phyloP scores from a whole-genome alignment of 176 grass and related monocot species.

The Oropetium thomaeum region DNA sequence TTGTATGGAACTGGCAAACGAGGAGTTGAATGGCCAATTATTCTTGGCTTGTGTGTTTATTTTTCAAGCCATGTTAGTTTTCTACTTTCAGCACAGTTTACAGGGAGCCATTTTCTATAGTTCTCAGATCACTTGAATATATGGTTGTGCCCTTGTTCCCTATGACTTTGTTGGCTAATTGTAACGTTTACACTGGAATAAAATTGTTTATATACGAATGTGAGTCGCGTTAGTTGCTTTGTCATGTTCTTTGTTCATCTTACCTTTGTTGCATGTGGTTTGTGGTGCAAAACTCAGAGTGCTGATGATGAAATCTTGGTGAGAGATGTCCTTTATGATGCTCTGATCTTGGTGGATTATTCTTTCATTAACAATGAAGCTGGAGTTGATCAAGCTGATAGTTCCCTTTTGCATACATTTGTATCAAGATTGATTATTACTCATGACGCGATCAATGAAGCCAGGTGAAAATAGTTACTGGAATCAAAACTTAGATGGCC shows the following conservation, averaged over 20 bases:
- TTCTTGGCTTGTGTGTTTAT: conserved; percentile 9
- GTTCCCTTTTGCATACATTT: conserved; percentile 55
- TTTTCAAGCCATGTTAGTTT: not conserved
- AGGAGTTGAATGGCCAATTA: not conserved
- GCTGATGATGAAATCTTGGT: conserved; percentile 74
- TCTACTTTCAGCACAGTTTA: not conserved
- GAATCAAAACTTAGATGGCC: conserved; percentile 1
- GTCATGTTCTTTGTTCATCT: conserved; percentile 5
- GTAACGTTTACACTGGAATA: not conserved
- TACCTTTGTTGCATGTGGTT: conserved; percentile 28
- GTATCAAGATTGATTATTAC: conserved; percentile 77
- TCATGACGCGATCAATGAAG: conserved; percentile 69
- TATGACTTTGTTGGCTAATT: not conserved
- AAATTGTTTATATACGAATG: not conserved
- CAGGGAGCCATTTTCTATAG: not conserved
- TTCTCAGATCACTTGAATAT: not conserved
- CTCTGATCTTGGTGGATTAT: conserved; percentile 91
- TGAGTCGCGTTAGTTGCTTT: not conserved
- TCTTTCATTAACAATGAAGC: conserved; percentile 76
- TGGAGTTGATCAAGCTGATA: conserved; percentile 61
- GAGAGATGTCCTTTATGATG: conserved; percentile 81
- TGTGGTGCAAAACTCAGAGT: conserved; percentile 45
- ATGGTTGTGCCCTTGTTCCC: not conserved
- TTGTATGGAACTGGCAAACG: not conserved
- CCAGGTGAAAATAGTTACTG: conserved; percentile 58